Conservation (phyloP, 1,284 basidiomycete genomes). For the Puccinia polysora region DNA sequence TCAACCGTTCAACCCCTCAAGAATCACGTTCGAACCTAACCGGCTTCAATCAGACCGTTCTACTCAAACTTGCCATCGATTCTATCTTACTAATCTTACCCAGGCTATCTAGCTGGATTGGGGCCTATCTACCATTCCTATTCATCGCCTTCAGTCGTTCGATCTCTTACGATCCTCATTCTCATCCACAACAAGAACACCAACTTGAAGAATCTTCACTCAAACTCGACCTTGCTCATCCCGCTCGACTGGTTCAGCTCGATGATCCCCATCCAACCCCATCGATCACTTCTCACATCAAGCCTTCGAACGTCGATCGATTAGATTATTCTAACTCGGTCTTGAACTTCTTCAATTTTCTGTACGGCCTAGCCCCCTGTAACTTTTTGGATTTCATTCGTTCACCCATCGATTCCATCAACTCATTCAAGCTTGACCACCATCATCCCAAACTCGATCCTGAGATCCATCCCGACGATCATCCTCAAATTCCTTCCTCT, state of each 20-base stretch:
- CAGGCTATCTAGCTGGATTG: background rate
- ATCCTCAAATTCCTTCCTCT: background rate
- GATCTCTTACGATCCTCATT: background rate
- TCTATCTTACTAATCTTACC: slow-evolving; percentile 29
- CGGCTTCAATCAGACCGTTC: background rate
- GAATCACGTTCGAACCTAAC: background rate
- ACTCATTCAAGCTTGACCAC: slow-evolving; percentile 1
- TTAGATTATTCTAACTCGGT: background rate
- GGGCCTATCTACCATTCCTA: background rate
- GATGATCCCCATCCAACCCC: background rate
- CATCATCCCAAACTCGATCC: background rate
- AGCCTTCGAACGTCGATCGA: background rate
- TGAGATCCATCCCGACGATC: background rate
- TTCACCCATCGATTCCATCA: background rate
- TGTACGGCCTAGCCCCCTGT: slow-evolving; percentile 27
- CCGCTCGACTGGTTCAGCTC: background rate
- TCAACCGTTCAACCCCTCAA: background rate
- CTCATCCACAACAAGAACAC: no score
- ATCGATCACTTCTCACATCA: background rate
- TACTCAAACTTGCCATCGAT: slow-evolving; percentile 3
- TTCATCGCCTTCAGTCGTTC: slow-evolving; percentile 3
- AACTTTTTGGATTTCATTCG: slow-evolving; percentile 19
- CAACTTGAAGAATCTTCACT: background rate
- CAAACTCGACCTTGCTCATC: background rate
- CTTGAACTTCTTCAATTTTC: slow-evolving; percentile 12